A percentile compares a stretch with the other conserved stretches of the same genome.
phyloP scores from a whole-genome alignment of 192 early-diverging fungal species.

The Piromyces finnis region DNA sequence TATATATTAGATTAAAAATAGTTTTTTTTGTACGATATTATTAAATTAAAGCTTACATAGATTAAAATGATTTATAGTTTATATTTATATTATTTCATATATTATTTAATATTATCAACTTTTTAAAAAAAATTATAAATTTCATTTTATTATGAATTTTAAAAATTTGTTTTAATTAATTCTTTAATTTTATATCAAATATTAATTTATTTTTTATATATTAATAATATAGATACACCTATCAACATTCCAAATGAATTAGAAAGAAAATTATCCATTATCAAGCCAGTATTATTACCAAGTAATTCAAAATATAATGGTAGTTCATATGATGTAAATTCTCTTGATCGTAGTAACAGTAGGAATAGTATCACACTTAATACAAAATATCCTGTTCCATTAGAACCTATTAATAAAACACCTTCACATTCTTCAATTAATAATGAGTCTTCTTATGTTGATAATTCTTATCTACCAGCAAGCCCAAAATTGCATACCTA shows the following conservation, averaged over 20 bases:
- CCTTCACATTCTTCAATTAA: neutral
- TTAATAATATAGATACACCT: neutral
- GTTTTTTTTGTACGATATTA: too few species aligned
- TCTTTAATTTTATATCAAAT: too few species aligned
- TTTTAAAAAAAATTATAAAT: too few species aligned
- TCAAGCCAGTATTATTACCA: neutral
- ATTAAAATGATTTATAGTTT: too few species aligned
- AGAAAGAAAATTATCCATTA: neutral
- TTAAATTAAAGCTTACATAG: too few species aligned
- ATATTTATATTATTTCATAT: too few species aligned
- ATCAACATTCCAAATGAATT: neutral
- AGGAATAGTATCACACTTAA: neutral
- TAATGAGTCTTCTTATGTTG: neutral
- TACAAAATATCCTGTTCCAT: neutral
- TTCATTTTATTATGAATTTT: too few species aligned
- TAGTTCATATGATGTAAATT: neutral
- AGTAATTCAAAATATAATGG: neutral
- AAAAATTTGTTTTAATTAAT: too few species aligned
- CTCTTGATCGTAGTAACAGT: neutral
- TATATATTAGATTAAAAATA: too few species aligned
- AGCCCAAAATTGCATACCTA: neutral
- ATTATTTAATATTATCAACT: too few species aligned
- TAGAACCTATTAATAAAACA: neutral
- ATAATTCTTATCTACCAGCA: neutral
- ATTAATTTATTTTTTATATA: too few species aligned